phyloP scores from a whole-genome alignment of 1,284 basidiomycete species.

The Stereum hirsutum region DNA sequence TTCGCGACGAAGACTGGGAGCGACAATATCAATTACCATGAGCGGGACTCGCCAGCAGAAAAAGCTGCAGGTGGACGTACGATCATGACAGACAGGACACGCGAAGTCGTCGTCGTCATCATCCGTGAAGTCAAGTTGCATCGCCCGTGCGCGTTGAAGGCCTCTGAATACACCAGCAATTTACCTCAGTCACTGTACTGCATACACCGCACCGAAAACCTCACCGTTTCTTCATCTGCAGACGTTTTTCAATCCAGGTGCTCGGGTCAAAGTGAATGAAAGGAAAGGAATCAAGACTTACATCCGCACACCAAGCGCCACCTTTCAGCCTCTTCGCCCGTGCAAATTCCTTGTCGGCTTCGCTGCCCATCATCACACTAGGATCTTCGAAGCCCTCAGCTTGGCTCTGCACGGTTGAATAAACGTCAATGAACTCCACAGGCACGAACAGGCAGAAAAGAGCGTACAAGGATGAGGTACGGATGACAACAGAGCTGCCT shows the following conservation, averaged over 20 bases:
- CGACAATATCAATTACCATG: slow-evolving; percentile 2
- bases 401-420: slow-evolving; percentile 24
- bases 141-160: slow-evolving; percentile 33
- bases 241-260: not conserved
- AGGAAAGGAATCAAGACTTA: slow-evolving; percentile 17
- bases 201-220: not conserved
- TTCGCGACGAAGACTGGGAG: slow-evolving; percentile 33
- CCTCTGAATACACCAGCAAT: not conserved
- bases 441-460: not conserved
- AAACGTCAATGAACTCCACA: not conserved
- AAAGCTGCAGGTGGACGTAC: slow-evolving; percentile 22
- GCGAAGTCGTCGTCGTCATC: slow-evolving; percentile 31
- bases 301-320: slow-evolving; percentile 37
- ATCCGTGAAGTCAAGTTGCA: slow-evolving; percentile 29
- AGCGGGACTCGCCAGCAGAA: no score
- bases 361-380: slow-evolving; percentile 33
- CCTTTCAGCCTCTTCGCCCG: slow-evolving; percentile 52
- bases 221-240: slow-evolving; percentile 30
- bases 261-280: not conserved
- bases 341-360: slow-evolving; percentile 43
- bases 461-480: slow-evolving; percentile 45
- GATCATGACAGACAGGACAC: slow-evolving; percentile 48
- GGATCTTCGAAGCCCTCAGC: slow-evolving; percentile 40
- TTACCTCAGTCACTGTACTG: no score
- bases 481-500: slow-evolving; percentile 63